Evolutionary conservation across 768 basidiomycete genomes (phyloP), one percentile per base, ranked within the genome.

Genomic region (Leccinum longicurvipes): DNA sequence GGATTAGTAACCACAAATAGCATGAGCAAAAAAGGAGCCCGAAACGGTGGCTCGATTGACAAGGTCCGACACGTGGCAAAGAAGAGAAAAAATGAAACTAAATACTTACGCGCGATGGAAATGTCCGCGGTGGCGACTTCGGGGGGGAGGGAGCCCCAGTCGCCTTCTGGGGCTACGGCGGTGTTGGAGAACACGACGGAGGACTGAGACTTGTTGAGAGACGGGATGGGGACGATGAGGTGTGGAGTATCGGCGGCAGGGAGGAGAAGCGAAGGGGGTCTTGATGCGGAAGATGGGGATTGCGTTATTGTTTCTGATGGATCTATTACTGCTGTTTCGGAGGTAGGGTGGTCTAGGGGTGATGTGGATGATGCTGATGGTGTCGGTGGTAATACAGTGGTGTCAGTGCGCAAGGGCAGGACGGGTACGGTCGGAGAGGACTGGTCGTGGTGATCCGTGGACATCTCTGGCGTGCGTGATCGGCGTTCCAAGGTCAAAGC

Each of bases 51-150:
- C 4, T 36, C 24, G 17, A 27, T 39, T 14, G 10, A 42, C 12
- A 49, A 58, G 62, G 50, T 55, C 59, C 58, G 56, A 49, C 41
- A 42, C 23, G 47, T 32, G 36, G 51, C 44, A 8, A 32, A 23
- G 11, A n/a, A 29, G 21, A 51, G 23, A 56, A 54, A 28, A n/a
- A 62, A 62, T 51, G 32, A 47, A 60, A 5, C 32, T 27, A 46
- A 25, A 19, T 36, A 78, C 82, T 71, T 67, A 86, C 85, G 74
- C 52, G 84, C 81, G 60, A 86, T 76, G 32, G 73, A 79, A 42
- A 86, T 77, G 53, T 84, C 85, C 12, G 79, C 82, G n/a, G 71
- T 64, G 45, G 78, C 78, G 34, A 82, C 74, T 55, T 85, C 84
- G 23, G 76, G 66, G 12, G 81, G 74, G 19, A 83, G 65, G 5